Evolutionary conservation across 2,329 filamentous ascomycete species (phyloP).

Genomic region (Hypoxylon sp.): DNA sequence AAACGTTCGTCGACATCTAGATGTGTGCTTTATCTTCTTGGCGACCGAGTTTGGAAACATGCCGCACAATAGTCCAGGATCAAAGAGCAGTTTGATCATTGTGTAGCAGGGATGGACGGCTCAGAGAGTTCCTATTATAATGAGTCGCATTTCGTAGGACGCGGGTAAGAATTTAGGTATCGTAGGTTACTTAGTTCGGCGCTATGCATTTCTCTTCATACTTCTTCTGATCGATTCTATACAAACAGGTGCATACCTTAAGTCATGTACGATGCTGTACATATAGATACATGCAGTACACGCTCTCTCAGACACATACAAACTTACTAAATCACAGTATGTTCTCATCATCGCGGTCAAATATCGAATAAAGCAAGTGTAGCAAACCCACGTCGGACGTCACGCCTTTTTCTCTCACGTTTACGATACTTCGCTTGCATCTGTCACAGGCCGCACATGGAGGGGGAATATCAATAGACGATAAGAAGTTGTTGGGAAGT

Average conservation of each 20-base stretch:
- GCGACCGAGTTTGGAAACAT: constrained; percentile 39
- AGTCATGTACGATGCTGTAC: constrained; percentile 25
- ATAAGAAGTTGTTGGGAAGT: constrained; percentile 32
- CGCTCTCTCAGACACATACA: constrained; percentile 3
- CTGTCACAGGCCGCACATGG: constrained; percentile 14
- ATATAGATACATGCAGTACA: constrained; percentile 13
- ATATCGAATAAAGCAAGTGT: constrained; percentile 20
- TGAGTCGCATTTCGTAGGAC: constrained; percentile 31
- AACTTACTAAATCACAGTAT: constrained; percentile 8
- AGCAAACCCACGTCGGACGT: constrained; percentile 31
- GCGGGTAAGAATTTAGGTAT: constrained; percentile 27
- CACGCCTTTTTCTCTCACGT: constrained; percentile 16
- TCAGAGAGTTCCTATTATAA: constrained; percentile 33
- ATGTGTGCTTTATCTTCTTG: constrained; percentile 40
- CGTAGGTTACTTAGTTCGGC: constrained; percentile 16
- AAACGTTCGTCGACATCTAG: constrained; percentile 14
- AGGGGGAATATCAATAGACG: constrained; percentile 4
- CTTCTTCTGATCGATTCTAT: constrained; percentile 22
- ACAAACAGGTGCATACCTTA: constrained; percentile 6
- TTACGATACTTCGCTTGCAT: constrained; percentile 22
- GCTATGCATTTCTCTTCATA: constrained; percentile 11
- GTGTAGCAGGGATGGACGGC: constrained; percentile 37
- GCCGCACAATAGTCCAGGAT: constrained; percentile 39
- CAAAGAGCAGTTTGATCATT: constrained; percentile 33
- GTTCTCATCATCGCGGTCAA: constrained; percentile 6